Evolutionary conservation across 2,329 filamentous ascomycete genomes (phyloP).

Genomic region (Claviceps sp.): DNA sequence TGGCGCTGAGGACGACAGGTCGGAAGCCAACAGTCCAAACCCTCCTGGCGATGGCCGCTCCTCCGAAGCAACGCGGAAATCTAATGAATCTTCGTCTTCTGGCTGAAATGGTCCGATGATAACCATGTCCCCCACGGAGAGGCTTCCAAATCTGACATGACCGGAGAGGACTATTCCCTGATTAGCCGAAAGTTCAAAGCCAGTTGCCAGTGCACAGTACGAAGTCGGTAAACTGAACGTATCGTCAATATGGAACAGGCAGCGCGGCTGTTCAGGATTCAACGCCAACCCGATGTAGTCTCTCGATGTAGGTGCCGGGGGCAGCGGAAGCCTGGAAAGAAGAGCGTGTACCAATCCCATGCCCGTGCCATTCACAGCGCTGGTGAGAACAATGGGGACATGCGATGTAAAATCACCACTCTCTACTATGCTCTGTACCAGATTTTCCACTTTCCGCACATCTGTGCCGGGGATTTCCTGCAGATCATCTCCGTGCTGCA

Average conservation of each 20-base stretch:
- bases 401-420: constrained; percentile 30
- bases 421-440: constrained; percentile 36
- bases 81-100: constrained; percentile 34
- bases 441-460: constrained; percentile 40
- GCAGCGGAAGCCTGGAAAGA: constrained; percentile 61
- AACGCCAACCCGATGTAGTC: constrained; percentile 41
- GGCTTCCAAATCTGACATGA: constrained; percentile 62
- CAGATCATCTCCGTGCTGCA: constrained; percentile 37
- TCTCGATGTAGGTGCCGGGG: constrained; percentile 36
- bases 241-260: constrained; percentile 83
- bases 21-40: constrained; percentile 37
- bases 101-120: constrained; percentile 65
- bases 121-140: constrained; percentile 67
- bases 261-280: constrained; percentile 45
- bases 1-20: constrained; percentile 40
- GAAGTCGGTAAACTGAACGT: constrained; percentile 63
- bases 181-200: constrained; percentile 16
- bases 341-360: constrained; percentile 73
- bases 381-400: constrained; percentile 80
- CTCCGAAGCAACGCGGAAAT: constrained; percentile 21
- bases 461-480: constrained; percentile 43
- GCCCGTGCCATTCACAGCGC: constrained; percentile 71
- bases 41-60: constrained; percentile 33
- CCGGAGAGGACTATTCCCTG: constrained; percentile 69
- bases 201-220: constrained; percentile 22